These are phyloP conservation scores for Isabelozyma pseudorhagii DNA, from an alignment of 805 yeast species.

Conservation along the genomic window DNA sequence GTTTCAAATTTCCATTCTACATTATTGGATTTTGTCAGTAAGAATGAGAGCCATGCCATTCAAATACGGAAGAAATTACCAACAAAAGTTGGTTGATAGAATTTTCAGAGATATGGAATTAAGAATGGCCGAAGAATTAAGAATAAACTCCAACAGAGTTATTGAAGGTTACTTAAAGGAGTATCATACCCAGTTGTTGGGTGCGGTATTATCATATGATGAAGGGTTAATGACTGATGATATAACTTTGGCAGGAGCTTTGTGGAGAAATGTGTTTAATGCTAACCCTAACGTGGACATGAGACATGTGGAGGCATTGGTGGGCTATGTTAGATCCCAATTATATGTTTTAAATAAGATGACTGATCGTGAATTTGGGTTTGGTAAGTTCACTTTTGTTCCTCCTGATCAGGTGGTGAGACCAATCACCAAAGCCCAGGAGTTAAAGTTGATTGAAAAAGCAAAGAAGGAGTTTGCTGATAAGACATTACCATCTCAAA, in stretches of 20 bases:
- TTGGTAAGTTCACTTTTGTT: constrained; percentile 82
- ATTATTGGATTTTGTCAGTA: constrained; percentile 89
- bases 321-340: constrained; percentile 88
- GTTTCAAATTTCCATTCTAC: constrained; percentile 89
- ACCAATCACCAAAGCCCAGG: constrained; percentile 66
- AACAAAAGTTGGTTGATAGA: constrained; percentile 86
- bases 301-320: constrained; percentile 80
- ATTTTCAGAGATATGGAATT: constrained; percentile 87
- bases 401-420: constrained; percentile 78
- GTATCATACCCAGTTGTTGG: constrained; percentile 85
- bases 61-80: constrained; percentile 83
- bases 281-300: constrained; percentile 79
- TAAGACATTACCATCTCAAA: constrained; percentile 58
- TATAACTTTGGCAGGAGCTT: constrained; percentile 69
- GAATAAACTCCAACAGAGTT: constrained; percentile 74
- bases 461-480: constrained; percentile 54
- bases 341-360: constrained; percentile 80
- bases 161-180: constrained; percentile 86
- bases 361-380: constrained; percentile 89
- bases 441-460: constrained; percentile 45
- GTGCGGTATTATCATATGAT: constrained; percentile 86
- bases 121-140: constrained; percentile 82
- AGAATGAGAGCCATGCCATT: constrained; percentile 97
- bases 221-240: constrained; percentile 85
- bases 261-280: constrained; percentile 90